Evolutionary conservation across 2,329 filamentous ascomycete species (phyloP).

Genomic region (Calonectria crousiana): DNA sequence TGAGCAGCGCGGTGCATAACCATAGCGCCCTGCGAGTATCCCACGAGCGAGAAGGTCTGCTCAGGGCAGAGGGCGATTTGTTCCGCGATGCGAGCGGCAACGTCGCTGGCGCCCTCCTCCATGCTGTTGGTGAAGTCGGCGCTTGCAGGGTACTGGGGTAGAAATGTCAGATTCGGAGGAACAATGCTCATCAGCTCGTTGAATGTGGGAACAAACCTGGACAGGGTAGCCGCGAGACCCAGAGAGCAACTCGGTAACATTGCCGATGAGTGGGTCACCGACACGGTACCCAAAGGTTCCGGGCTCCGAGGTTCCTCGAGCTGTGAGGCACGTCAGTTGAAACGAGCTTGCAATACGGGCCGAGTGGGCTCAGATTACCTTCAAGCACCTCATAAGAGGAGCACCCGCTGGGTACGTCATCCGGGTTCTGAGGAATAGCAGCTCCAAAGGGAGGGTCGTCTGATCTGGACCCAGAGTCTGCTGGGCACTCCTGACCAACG

Average conservation of each 20-base stretch:
- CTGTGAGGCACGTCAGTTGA: background rate
- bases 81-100: background rate
- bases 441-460: background rate
- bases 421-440: background rate
- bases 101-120: background rate
- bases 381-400: background rate
- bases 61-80: background rate
- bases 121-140: background rate
- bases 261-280: background rate
- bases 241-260: background rate
- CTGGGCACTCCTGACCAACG: background rate
- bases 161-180: background rate
- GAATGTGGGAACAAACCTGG: background rate
- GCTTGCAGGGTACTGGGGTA: background rate
- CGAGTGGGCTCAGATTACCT: background rate
- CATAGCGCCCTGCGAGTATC: constrained; percentile 1
- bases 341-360: background rate
- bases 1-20: background rate
- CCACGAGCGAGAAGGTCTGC: background rate
- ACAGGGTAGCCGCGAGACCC: background rate
- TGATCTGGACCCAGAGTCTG: background rate
- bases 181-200: too few species aligned
- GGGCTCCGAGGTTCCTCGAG: constrained; percentile 3
- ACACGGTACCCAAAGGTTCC: background rate
- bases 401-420: background rate